Conservation (phyloP, 176 grass and related monocot genomes). For the Oryza australiensis region DNA sequence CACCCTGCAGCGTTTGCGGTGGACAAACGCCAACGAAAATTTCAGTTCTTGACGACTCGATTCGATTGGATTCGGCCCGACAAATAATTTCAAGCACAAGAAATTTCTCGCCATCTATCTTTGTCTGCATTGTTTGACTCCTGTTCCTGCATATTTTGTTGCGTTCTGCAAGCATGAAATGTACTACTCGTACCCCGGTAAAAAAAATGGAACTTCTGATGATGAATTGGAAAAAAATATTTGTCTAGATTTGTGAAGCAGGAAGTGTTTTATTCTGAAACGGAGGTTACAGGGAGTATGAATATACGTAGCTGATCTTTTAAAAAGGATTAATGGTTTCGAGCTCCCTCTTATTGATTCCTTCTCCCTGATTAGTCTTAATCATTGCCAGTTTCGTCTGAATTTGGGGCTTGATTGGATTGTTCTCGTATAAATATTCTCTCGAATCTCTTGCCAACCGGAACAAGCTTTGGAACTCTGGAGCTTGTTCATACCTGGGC, state of each 20-base stretch:
- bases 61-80: not conserved
- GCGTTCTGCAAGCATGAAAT: not conserved
- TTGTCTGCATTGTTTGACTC: not conserved
- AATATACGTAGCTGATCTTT: not conserved
- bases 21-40: too few species aligned
- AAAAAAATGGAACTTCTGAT: too few species aligned
- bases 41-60: not conserved
- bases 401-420: not conserved
- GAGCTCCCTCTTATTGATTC: not conserved
- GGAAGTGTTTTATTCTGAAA: too few species aligned
- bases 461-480: not conserved
- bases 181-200: too few species aligned
- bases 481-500: not conserved
- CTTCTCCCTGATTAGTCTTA: not conserved
- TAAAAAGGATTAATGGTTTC: too few species aligned
- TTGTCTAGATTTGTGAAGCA: too few species aligned
- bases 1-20: not conserved
- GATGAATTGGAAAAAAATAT: too few species aligned
- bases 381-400: not conserved
- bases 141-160: not conserved
- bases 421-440: not conserved
- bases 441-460: not conserved
- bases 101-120: not conserved
- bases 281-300: not conserved
- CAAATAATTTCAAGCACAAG: too few species aligned